Conservation (phyloP, 225 moss, liverwort and hornwort genomes). For the Physcomitrellopsis africana region DNA sequence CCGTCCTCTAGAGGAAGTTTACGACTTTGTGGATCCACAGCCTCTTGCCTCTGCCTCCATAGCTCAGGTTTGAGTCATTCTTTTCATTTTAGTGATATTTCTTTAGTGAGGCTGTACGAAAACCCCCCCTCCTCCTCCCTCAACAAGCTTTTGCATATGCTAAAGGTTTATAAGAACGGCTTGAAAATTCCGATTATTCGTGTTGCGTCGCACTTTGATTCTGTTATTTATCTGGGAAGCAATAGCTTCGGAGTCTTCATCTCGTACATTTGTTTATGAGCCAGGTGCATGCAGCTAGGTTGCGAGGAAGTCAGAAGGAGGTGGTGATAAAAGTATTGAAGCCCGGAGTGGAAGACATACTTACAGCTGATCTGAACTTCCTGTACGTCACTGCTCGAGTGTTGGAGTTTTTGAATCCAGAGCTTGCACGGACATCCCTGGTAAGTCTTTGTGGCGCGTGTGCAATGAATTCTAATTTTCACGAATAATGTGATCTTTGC, state of each 20-base stretch:
- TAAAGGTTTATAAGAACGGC: no score
- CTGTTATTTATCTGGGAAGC: no score
- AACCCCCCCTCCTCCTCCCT: no score
- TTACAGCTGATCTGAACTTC: conserved; percentile 91
- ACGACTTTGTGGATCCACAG: conserved; percentile 81
- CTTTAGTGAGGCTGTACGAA: no score
- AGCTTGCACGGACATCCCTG: conserved; percentile 85
- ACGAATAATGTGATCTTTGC: background rate
- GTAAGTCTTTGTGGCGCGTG: conserved; percentile 41
- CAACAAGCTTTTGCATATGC: conserved; percentile 1
- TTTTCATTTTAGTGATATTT: background rate
- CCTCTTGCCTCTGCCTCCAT: conserved; percentile 96
- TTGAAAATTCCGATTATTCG: no score
- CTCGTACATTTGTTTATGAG: background rate
- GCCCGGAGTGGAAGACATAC: conserved; percentile 88
- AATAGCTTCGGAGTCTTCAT: no score
- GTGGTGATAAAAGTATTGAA: conserved; percentile 97
- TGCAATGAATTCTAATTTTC: background rate
- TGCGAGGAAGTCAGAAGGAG: conserved; percentile 85
- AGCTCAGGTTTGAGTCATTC: conserved; percentile 67
- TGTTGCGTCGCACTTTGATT: no score
- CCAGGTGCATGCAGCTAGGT: conserved; percentile 94
- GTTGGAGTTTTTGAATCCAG: conserved; percentile 90
- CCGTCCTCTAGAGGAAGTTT: conserved; percentile 87
- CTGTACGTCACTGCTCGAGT: conserved; percentile 91